These are phyloP conservation scores for Exophiala sideris DNA, from an alignment of 2,329 filamentous ascomycete species.

Conservation along the genomic window DNA sequence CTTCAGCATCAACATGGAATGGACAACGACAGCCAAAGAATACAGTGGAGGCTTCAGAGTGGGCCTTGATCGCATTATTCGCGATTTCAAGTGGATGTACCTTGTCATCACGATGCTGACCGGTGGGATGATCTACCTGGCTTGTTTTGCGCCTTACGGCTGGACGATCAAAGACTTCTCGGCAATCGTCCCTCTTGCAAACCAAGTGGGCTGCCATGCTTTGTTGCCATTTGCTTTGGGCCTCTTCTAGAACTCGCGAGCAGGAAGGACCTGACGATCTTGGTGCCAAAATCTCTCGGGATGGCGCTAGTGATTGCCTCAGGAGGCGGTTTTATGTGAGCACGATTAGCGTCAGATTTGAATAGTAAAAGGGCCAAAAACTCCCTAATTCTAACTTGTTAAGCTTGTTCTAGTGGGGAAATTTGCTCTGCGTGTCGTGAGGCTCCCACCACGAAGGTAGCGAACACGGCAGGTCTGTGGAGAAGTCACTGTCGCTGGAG, in stretches of 20 bases:
- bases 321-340: too few relatives aligned
- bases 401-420: too few relatives aligned
- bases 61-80: constrained; percentile 73
- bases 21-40: constrained; percentile 82
- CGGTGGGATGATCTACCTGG: constrained; percentile 32
- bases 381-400: too few relatives aligned
- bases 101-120: constrained; percentile 26
- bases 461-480: too few relatives aligned
- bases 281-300: too few relatives aligned
- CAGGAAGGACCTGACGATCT: too few relatives aligned
- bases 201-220: constrained; percentile 39
- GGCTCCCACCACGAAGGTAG: too few relatives aligned
- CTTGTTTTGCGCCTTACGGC: constrained; percentile 38
- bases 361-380: too few relatives aligned
- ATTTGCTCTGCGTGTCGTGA: too few relatives aligned
- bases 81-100: constrained; percentile 73
- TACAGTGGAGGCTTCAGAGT: constrained; percentile 80
- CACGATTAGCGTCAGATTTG: too few relatives aligned
- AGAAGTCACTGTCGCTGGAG: too few relatives aligned
- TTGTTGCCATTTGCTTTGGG: constrained; percentile 26
- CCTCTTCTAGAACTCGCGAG: background rate
- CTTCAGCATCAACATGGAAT: constrained; percentile 80
- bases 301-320: too few relatives aligned
- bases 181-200: constrained; percentile 58
- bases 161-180: constrained; percentile 59